Percentiles rank a stretch among this genome's conserved stretches.
These are phyloP conservation scores for Backusella liffmaniae DNA, from an alignment of 192 early-diverging fungal species.

Conservation along the genomic window DNA sequence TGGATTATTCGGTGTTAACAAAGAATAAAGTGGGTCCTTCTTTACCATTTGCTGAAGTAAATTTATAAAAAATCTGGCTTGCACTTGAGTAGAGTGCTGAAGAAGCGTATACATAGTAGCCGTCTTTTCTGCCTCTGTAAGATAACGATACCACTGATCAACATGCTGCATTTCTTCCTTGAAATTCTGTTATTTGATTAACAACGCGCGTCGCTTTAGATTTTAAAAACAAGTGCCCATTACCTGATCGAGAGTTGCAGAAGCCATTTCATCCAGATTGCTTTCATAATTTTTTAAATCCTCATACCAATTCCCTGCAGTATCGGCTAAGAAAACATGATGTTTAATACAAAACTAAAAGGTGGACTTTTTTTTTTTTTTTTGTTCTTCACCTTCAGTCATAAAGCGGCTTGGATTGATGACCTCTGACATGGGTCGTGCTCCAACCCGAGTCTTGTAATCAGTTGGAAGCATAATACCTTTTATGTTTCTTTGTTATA, in stretches of 20 bases:
- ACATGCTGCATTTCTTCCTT: conserved; percentile 91
- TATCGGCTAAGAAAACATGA: conserved; percentile 43
- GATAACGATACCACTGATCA: conserved; percentile 94
- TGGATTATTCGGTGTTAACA: conserved; percentile 51
- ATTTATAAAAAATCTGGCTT: conserved; percentile 93
- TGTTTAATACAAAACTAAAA: too few relatives aligned
- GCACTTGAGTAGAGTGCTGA: conserved; percentile 86
- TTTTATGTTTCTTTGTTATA: not conserved
- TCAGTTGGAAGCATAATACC: conserved; percentile 13
- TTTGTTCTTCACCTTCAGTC: conserved; percentile 13
- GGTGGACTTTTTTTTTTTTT: not conserved
- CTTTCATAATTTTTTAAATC: conserved; percentile 90
- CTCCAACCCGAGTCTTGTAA: conserved; percentile 19
- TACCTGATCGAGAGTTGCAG: conserved; percentile 68
- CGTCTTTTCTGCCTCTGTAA: conserved; percentile 89
- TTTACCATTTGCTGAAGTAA: conserved; percentile 93
- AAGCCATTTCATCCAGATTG: conserved; percentile 93
- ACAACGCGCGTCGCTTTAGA: not conserved
- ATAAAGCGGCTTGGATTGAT: conserved; percentile 17
- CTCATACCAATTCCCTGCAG: conserved; percentile 89
- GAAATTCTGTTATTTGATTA: conserved; percentile 47
- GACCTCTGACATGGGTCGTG: conserved; percentile 25
- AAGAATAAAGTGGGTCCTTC: conserved; percentile 68
- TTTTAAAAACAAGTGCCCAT: too few relatives aligned
- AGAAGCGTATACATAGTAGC: conserved; percentile 89